Percentiles rank a stretch among this genome's conserved stretches.
These are phyloP conservation scores for Aciculoconidium aculeatum DNA, from an alignment of 805 yeast genomes.

Conservation along the genomic window DNA sequence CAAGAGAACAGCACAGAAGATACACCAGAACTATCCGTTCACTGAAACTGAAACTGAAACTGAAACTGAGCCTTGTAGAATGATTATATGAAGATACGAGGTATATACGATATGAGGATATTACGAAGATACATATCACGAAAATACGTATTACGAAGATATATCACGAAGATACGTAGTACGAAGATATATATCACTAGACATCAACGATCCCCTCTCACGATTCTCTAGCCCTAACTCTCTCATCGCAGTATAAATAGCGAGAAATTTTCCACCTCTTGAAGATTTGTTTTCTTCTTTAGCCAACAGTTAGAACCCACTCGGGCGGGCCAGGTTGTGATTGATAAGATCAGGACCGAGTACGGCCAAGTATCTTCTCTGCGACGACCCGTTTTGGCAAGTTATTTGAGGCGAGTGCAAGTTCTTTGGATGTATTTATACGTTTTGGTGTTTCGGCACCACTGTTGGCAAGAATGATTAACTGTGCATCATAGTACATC, in stretches of 20 bases:
- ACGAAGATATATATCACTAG: too few species aligned
- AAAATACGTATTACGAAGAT: too few species aligned
- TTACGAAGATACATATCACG: too few species aligned
- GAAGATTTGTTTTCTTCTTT: background rate
- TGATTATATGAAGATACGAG: too few species aligned
- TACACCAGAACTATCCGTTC: too few species aligned
- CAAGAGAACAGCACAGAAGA: too few species aligned
- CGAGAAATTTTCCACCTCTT: slow-evolving; percentile 1
- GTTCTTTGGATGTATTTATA: slow-evolving; percentile 3
- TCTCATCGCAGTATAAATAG: slow-evolving; percentile 1
- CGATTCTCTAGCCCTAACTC: too few species aligned
- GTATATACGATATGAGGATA: too few species aligned
- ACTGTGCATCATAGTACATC: slow-evolving; percentile 47
- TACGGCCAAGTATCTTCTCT: slow-evolving; percentile 26
- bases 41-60: too few species aligned
- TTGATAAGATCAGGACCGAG: slow-evolving; percentile 1
- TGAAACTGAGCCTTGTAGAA: too few species aligned
- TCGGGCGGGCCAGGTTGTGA: slow-evolving; percentile 13
- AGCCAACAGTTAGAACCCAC: slow-evolving; percentile 3
- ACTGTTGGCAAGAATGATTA: slow-evolving; percentile 19
- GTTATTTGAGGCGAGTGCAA: slow-evolving; percentile 29
- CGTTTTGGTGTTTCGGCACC: slow-evolving; percentile 2
- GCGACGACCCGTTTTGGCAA: slow-evolving; percentile 39
- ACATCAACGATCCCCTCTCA: too few species aligned
- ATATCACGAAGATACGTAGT: too few species aligned